Evolutionary conservation across 257 asterid species (phyloP), one percentile per base, ranked within the genome.

Genomic region (Jacaranda mimosifolia): DNA sequence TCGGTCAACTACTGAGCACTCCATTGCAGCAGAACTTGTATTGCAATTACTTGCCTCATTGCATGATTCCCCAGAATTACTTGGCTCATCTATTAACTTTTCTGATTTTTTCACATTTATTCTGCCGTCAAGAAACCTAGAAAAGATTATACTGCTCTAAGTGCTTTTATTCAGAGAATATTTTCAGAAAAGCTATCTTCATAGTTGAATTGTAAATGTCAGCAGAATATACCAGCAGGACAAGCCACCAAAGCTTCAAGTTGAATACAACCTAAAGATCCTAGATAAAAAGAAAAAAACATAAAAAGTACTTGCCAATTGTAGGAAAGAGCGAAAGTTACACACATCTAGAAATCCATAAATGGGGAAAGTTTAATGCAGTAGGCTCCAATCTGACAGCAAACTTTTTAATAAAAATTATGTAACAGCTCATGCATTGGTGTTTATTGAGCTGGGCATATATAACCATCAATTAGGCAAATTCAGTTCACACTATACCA

Each of bases 41-140:
- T 75, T 70, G 14, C 42, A 70, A 75, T 77, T 74, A 65, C 80
- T 82, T 78, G 84, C 80, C 36, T 51, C 45, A 77, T 74, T 69
- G 87, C 80, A 64, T 42, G 88, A 73, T 65, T 77, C 83, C 69
- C 76, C 86, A 79, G 90, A 78, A 68, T 84, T 66, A 68, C 58
- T 83, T 63, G 52, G 63, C 72, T 86, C 85, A 77, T 81, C 85
- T 42, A 73, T 72, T 40, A 81, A 72, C 82, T 86, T 82, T 52
- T 81, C 89, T 26, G 84, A 55, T 77, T 62, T 85, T 72, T 78
- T 87, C 79, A 63, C 83, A 64, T 85, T 88, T 83, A 88, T 77
- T 68, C 77, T 81, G 85, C 94, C 93, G 73, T 93, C 91, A 59
- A 95, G 86, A 87, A 86, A 93, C 91, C 99, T 95, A 79, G 46